Evolutionary conservation across 1,284 basidiomycete genomes (phyloP), one percentile per base, ranked within the genome.

Genomic region (Puccinia sorghi): DNA sequence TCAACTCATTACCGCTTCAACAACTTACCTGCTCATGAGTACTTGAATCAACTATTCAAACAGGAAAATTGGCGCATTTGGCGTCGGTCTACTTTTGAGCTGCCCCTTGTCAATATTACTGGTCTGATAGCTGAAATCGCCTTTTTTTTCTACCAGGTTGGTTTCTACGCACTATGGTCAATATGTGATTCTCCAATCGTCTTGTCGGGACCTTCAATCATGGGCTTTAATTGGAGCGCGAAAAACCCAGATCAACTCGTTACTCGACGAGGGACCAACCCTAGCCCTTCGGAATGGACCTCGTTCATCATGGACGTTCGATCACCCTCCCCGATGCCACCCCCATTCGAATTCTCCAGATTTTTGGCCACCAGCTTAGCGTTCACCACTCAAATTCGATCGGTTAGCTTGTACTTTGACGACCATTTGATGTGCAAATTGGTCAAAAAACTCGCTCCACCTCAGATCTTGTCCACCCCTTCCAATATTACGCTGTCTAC

Each of bases 341-440:
- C 91, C 4, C 87, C 87, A 0, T 91, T 96, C 80, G 93, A 95
- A 82, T 90, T 97, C 80, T 90, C 91, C 46, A 89, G 93, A 48
- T 99, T 99, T 85, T 88, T 99, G 20, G 89, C 91, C 22, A 96
- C 94, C 0, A 94, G 93, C 0, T 90, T 99, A 79, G 96, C 94
- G 0, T 99, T 99, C 85, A 99, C 98, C 90, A 88, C 89, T 20
- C 88, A 90, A 79, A 88, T 99, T 7, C 87, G 87, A 15, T 88
- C 90, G 83, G 89, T 99, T 72, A 89, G 89, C 82, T 88, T 96
- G 27, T 91, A 89, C 83, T 89, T 94, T 59, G 90, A 97, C 83
- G 91, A 91, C 80, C 88, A 90, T 81, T 88, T 90, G 43, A 88
- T 98, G 0, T 90, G 91, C 20, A 88, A 88, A 71, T 86, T 98